Percentiles rank a stretch among this genome's conserved stretches.
Conservation (phyloP, 139 green algal species). For the Zygnema circumcarinatum region DNA sequence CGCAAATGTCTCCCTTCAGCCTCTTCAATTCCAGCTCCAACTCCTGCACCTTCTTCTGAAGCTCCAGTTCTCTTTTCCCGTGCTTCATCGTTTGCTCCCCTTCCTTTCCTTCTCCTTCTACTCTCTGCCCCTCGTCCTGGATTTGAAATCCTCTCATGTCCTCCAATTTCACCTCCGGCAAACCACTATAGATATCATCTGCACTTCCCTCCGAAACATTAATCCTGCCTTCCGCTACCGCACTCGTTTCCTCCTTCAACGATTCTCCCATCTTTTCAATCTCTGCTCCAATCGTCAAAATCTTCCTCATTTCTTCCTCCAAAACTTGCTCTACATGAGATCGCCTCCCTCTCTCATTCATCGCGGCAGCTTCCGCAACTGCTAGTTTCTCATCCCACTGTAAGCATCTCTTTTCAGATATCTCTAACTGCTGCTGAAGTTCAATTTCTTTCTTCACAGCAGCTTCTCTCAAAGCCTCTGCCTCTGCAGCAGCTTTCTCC, state of each 20-base stretch:
- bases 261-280: background rate
- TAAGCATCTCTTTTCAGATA: background rate
- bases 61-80: background rate
- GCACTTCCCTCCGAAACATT: background rate
- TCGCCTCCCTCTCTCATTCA: background rate
- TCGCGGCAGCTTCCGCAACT: background rate
- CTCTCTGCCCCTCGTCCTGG: background rate
- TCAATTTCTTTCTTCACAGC: background rate
- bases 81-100: background rate
- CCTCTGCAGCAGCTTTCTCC: background rate
- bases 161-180: background rate
- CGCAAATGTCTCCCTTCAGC: background rate
- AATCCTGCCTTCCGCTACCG: background rate
- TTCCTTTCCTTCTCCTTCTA: background rate
- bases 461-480: background rate
- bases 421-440: conserved; percentile 3
- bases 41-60: background rate
- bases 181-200: background rate
- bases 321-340: background rate
- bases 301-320: background rate
- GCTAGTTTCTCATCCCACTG: background rate
- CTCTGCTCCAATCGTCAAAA: background rate
- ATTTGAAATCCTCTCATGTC: background rate
- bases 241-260: background rate
- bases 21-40: background rate